phyloP scores from a whole-genome alignment of 345 rosid species.

The Trapa incisa region DNA sequence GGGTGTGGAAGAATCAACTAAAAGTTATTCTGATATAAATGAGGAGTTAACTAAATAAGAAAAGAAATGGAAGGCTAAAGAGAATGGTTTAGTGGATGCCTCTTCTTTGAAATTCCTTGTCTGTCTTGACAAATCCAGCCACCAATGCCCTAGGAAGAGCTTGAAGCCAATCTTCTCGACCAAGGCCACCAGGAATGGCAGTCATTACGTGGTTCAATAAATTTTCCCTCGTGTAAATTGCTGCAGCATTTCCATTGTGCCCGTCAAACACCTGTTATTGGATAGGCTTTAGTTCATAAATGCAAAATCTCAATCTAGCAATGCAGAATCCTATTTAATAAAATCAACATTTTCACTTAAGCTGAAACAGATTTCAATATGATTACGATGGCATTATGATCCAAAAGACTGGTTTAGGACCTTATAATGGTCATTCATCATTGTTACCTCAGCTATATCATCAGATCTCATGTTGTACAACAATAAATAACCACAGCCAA shows the following conservation, averaged over 20 bases:
- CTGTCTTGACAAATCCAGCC: slow-evolving; percentile 88
- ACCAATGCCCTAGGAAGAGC: slow-evolving; percentile 83
- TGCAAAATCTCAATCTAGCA: neutral
- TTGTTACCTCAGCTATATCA: neutral
- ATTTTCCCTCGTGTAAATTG: slow-evolving; percentile 66
- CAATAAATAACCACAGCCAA: too few relatives aligned
- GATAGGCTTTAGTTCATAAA: slow-evolving; percentile 3
- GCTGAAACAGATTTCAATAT: neutral
- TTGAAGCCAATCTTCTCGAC: slow-evolving; percentile 77
- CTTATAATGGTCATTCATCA: neutral
- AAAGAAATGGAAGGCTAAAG: neutral
- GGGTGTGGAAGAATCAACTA: neutral
- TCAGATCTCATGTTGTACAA: neutral
- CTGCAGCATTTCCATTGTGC: slow-evolving; percentile 90
- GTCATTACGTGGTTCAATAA: slow-evolving; percentile 50
- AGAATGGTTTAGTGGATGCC: slow-evolving; percentile 20
- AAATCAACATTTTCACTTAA: neutral
- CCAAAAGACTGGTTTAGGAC: neutral
- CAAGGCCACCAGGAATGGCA: slow-evolving; percentile 66
- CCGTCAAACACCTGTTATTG: slow-evolving; percentile 71
- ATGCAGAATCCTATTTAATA: neutral
- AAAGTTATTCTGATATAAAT: neutral
- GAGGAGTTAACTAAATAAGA: neutral
- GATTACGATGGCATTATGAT: neutral
- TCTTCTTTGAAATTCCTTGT: slow-evolving; percentile 86